Evolutionary conservation across 1,284 basidiomycete species (phyloP), one percentile per base, ranked within the genome.

Genomic region (Cutaneotrichosporon sp.): DNA sequence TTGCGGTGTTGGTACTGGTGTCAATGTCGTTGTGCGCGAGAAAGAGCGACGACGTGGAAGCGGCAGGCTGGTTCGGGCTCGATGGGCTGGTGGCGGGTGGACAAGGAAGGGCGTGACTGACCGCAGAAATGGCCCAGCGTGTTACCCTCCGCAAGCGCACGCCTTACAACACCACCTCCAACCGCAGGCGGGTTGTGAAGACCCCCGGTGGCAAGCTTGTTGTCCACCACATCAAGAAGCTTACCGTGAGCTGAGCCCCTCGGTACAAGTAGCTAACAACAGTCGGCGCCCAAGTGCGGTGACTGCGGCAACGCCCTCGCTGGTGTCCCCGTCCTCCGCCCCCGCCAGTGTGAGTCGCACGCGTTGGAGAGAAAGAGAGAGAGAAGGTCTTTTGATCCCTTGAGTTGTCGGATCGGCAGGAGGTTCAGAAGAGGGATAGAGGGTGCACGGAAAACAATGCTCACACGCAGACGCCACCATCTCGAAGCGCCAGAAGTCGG

Each of bases 121-220:
- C 66, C 30, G 26, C 10, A 72, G 80, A 75, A 86, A 97, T 98
- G 95, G 93, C 92, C 84, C 92, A 97, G 89, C 94, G 96, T 81
- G 95, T 99, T 78, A 97, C 95, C 76, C 91, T 99, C 85, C 92
- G 97, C 85, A 99, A 96, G 85, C 92, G 96, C 81, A 91, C 90
- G 76, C 90, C 95, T 26, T 99, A 99, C 88, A 98, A 98, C 89
- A 99, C 97, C 83, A 89, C 89, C 79, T 98, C 96, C 67, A 96
- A 91, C 88, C 89, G 92, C 80, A 87, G 94, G 80, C 89, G 94
- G 73, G 87, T 99, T 73, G 88, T 99, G 73, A 99, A 99, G 87
- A 99, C 96, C 52, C 96, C 96, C 62, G 81, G 81, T 74, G 81
- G 81, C 71, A 81, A 81, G 75, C 73, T 82, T 62, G 80, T 81